Evolutionary conservation across 352 stramenopile genomes (phyloP), one percentile per base, ranked within the genome.

Genomic region (Pythium rhizo-oryzae): DNA sequence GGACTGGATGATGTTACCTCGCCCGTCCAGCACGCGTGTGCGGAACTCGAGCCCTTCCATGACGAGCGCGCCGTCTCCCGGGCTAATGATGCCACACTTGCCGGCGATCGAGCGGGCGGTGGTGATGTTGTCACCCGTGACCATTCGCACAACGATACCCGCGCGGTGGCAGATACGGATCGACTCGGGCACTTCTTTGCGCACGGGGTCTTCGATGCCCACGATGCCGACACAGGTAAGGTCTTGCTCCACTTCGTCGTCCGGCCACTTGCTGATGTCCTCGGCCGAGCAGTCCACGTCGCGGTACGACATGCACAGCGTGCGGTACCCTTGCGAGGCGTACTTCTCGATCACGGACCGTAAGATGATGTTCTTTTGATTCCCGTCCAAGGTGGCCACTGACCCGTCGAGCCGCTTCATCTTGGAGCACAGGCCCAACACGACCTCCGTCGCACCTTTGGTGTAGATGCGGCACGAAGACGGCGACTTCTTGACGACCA

Each of bases 101-200:
- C 72, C 71, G 13, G 84, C 84, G 43, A 94, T 92, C 18, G 80
- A 90, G 7, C 83, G 80, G 12, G 85, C 85, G 19, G 98, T 99
- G 13, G 94, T 87, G 66, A 99, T 94, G 67, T 99, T 99, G 83
- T 99, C 98, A 39, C 97, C 98, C n/a, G 97, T 99, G 44, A 99
- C 93, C 97, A 99, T 99, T 46, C 97, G 93, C 51, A 99, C 97
- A 39, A 97, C 85, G 73, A 99, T 99, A 51, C 98, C 98, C 7
- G 97, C 96, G 8, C 81, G 79, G 69, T 98, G 87, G 80, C 97
- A 99, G 15, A 83, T 84, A 44, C 78, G 69, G 33, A 99, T 98
- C 12, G 97, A 85, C n/a, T 93, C 86, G 4, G 94, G 90, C 18
- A 99, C 97, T 67, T 99, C 96, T 8, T 79, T 79, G 23, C 97